These are phyloP conservation scores for Synchytrium microbalum DNA, from an alignment of 371 early-diverging fungal species.

Conservation along the genomic window DNA sequence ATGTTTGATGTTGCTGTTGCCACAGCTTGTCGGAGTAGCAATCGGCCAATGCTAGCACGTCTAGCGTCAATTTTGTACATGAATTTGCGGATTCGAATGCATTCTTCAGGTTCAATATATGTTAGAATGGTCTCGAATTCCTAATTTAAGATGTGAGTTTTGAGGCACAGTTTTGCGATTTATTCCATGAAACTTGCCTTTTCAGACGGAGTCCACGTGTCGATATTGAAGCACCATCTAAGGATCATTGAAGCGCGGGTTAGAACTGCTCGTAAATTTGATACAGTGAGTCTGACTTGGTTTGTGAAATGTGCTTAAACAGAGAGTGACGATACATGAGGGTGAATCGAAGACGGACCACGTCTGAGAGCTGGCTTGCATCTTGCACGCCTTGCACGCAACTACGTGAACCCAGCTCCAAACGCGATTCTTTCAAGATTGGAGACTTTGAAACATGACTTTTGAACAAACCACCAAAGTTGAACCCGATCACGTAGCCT, in stretches of 20 bases:
- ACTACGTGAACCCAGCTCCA: too few species aligned
- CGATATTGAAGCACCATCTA: background rate
- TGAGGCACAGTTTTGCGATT: background rate
- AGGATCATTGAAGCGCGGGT: background rate
- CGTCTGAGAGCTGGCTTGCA: too few species aligned
- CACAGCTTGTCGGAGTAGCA: background rate
- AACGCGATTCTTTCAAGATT: too few species aligned
- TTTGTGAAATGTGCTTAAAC: too few species aligned
- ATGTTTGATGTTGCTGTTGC: background rate
- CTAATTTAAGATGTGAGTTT: background rate
- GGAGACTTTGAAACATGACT: too few species aligned
- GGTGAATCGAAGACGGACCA: too few species aligned
- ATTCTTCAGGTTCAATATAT: background rate
- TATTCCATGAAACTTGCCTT: background rate
- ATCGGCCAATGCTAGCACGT: background rate
- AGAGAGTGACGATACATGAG: too few species aligned
- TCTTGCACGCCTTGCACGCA: too few species aligned
- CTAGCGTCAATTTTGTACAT: background rate
- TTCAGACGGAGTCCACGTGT: background rate
- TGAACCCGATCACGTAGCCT: too few species aligned
- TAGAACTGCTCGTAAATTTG: too few species aligned
- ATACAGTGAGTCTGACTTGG: too few species aligned
- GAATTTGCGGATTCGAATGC: background rate
- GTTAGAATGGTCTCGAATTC: background rate
- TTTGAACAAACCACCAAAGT: too few species aligned